Base-by-base conservation (phyloP, 140 eudicot species). In the Bidens hawaiensis region DNA sequence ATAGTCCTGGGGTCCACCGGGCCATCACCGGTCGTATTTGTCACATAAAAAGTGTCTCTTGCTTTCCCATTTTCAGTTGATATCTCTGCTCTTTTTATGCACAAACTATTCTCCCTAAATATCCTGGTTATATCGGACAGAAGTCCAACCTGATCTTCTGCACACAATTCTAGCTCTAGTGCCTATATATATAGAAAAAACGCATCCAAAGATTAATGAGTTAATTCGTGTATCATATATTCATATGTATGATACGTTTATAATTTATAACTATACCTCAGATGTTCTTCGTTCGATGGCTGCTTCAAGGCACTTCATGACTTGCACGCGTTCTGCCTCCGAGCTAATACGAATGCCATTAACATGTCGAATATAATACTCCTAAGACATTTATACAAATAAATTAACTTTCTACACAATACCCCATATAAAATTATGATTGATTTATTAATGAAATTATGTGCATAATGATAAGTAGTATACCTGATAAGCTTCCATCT, bases 401-500 rank as follows among this genome's bases (percentile, higher is more conserved):
- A 28, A 34, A 1, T 34, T 12, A 12, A 28, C 34, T 58, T 34
- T 58, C 17, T 3, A 34, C 18, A 18, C 10, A 34, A 31, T 33
- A 58, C 11, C 48, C 31, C 47, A 58, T 31, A 58, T 58, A 46
- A 33, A n/a, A n/a, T n/a, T n/a, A n/a, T n/a, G n/a, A 31, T 4
- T 19, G 6, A 33, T 11, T 28, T 64, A 17, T 47, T 31, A 11
- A 40, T 15, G 33, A 64, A 31, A 9, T 18, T 13, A 0, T 25
- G 19, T 36, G 18, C 12, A n/a, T 43, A n/a, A n/a, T n/a, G n/a
- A n/a, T n/a, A 40, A n/a, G 17, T 22, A 40, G 48, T 24, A 18
- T 69, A 82, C 96, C 94, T 88, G 96, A 80, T 76, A 82, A 26
- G 96, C 96, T 80, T 88, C 96, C 61, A 11, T 75, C 40, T 76